Base-by-base conservation (phyloP, 225 moss, liverwort and hornwort species). In the Sphagnum tenellum region DNA sequence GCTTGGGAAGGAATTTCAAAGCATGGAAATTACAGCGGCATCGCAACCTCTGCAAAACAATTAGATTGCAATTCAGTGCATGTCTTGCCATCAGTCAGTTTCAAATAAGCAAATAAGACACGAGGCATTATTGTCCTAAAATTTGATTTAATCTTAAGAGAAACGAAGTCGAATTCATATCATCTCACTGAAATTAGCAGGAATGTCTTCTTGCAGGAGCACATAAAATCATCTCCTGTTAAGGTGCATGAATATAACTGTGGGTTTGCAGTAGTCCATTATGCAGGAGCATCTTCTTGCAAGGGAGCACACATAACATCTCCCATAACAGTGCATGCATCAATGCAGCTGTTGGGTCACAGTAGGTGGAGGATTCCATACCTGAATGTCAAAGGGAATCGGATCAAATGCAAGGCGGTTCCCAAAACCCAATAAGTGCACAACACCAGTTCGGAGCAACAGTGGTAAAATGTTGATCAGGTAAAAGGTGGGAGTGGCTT, bases 1-100 rank as follows among this genome's bases (percentile, higher is more conserved):
- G 78, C 56, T 80, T 77, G 9, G 90, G 81, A 12, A 77, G 75
- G 60, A 98, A 98, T 72, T 69, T 69, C 50, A 98, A 76, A 2
- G 93, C 89, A 81, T 98, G 90, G 53, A 85, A 98, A 68, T 98
- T 98, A 76, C 98, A 98, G 49, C 98, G 89, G 75, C 98, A 98
- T 64, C 98, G 90, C 62, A 98, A 71, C 74, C 87, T 89, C 98
- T 98, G 81, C 72, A 73, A 45, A 66, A 29, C 29, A 29, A 29
- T 29, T 29, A 29, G 29, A 29, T 29, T 29, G 29, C 29, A 29
- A 29, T 29, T 29, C 29, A 29, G 29, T 29, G 0, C 29, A 29
- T 29, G 29, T 29, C 29, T 29, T 29, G 29, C 29, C 29, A 29
- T 29, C 29, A 29, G 29, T 29, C 29, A 29, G 29, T 29, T 29